Evolutionary conservation across 257 asterid species (phyloP).

Genomic region (Primulina eburnea): DNA sequence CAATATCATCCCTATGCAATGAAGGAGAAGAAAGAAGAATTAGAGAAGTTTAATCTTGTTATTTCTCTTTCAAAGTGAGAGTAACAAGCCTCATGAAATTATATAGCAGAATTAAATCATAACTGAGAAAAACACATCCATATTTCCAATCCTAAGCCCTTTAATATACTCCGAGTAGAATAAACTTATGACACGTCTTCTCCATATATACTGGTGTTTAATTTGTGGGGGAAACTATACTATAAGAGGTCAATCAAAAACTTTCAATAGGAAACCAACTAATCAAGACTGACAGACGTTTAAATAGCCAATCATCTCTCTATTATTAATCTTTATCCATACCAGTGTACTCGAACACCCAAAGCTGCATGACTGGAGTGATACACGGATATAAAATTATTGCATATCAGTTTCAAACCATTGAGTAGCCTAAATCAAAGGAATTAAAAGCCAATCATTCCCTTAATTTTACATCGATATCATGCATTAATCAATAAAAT

Average conservation of each 20-base stretch:
- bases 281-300: background rate
- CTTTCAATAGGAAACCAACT: conserved; percentile 6
- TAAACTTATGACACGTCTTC: conserved; percentile 3
- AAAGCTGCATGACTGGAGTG: background rate
- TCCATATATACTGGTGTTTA: background rate
- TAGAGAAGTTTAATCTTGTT: background rate
- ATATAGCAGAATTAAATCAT: background rate
- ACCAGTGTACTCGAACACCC: background rate
- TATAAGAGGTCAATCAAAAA: background rate
- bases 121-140: background rate
- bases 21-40: conserved; percentile 12
- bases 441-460: background rate
- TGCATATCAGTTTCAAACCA: background rate
- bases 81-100: background rate
- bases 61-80: background rate
- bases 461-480: background rate
- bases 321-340: background rate
- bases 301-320: background rate
- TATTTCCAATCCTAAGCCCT: background rate
- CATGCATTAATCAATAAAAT: background rate
- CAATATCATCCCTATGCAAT: conserved; percentile 71
- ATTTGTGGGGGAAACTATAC: conserved; percentile 8
- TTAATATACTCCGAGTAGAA: background rate
- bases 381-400: no score
- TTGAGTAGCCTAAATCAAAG: background rate